These are phyloP conservation scores for Leonotis leonurus DNA, from an alignment of 257 asterid species.

Conservation along the genomic window DNA sequence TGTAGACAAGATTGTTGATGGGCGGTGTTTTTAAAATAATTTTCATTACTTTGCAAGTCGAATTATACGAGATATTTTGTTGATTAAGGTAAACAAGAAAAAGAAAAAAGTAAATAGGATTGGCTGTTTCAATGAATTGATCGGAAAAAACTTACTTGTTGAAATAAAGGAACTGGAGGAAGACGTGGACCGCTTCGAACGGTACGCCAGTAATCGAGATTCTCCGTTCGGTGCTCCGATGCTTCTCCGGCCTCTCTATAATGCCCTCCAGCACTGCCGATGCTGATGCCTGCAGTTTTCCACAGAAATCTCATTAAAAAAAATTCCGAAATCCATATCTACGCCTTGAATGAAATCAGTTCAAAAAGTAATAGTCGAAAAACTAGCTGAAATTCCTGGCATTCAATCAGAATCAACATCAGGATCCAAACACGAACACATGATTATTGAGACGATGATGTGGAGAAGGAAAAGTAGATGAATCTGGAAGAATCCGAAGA, in stretches of 20 bases:
- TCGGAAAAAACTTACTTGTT: conserved; percentile 45
- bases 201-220: conserved; percentile 78
- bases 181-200: conserved; percentile 65
- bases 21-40: no score
- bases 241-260: conserved; percentile 53
- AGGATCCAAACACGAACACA: background rate
- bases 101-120: background rate
- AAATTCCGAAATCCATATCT: background rate
- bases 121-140: conserved; percentile 13
- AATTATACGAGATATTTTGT: no score
- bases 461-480: background rate
- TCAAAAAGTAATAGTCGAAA: background rate
- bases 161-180: conserved; percentile 61
- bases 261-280: conserved; percentile 81
- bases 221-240: conserved; percentile 40
- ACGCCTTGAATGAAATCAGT: background rate
- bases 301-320: background rate
- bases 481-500: background rate
- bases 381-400: background rate
- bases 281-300: conserved; percentile 52
- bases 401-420: background rate
- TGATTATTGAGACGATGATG: background rate
- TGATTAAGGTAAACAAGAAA: no score
- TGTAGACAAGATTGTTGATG: no score
- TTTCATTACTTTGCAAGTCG: background rate